Conservation (phyloP, 129 eudicot species). For the Apium graveolens region DNA sequence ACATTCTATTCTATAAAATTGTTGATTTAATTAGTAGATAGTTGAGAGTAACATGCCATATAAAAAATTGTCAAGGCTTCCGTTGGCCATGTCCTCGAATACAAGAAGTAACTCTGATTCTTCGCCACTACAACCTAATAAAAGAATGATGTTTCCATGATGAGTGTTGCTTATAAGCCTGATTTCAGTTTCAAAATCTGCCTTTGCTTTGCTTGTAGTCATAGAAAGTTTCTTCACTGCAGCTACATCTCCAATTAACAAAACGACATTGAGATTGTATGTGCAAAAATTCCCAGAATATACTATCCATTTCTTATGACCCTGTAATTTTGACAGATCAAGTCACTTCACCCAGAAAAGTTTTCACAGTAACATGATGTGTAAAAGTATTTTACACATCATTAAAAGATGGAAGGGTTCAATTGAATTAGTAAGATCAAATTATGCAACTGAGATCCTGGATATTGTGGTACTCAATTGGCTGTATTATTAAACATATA, state of each 20-base stretch:
- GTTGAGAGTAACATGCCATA: conserved; percentile 4
- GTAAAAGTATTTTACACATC: no score
- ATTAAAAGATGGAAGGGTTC: no score
- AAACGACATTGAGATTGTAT: no score
- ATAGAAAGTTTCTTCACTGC: conserved; percentile 5
- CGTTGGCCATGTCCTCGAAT: background rate
- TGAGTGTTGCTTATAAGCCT: background rate
- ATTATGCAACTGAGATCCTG: no score
- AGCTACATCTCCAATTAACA: conserved; percentile 2
- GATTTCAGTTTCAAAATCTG: conserved; percentile 5
- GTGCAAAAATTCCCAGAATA: no score
- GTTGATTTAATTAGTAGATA: background rate
- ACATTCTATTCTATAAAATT: background rate
- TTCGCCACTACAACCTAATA: background rate
- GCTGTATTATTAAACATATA: background rate
- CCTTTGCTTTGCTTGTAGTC: background rate
- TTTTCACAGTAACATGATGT: no score
- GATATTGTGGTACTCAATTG: no score
- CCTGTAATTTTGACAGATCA: no score
- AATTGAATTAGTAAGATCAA: no score
- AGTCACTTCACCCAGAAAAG: no score
- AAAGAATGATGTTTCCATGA: background rate
- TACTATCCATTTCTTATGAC: no score
- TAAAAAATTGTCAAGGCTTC: conserved; percentile 9
- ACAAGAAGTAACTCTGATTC: background rate